Evolutionary conservation across 306 rosid species (phyloP).

Genomic region (Adenanthera pavonina): DNA sequence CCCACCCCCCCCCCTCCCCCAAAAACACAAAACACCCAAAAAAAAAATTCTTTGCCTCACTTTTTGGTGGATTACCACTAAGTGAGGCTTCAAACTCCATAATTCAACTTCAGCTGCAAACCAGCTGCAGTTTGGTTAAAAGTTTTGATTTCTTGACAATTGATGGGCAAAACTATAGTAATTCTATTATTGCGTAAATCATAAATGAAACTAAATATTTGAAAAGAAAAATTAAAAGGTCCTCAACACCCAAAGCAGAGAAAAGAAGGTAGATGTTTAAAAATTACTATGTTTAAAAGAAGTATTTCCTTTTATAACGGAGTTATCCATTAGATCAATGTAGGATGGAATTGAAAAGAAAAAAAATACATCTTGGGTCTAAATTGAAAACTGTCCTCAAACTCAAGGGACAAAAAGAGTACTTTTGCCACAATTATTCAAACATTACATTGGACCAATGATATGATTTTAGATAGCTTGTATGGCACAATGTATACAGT

Average conservation of each 20-base stretch:
- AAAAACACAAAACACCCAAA: too few relatives aligned
- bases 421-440: constrained; percentile 10
- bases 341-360: background rate
- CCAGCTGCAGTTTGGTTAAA: background rate
- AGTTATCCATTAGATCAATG: background rate
- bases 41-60: background rate
- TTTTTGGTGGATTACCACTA: background rate
- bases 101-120: background rate
- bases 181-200: too few relatives aligned
- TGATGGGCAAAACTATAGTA: background rate
- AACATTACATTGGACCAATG: constrained; percentile 14
- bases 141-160: background rate
- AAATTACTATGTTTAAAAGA: background rate
- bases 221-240: too few relatives aligned
- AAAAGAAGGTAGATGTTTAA: too few relatives aligned
- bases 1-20: too few relatives aligned
- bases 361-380: background rate
- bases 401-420: background rate
- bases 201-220: too few relatives aligned
- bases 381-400: background rate
- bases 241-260: background rate
- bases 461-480: constrained; percentile 32
- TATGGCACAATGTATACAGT: background rate
- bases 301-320: background rate
- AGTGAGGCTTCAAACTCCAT: background rate